Evolutionary conservation across 2,329 filamentous ascomycete genomes (phyloP), one percentile per base, ranked within the genome.

Genomic region (Pseudomassariella vexata): DNA sequence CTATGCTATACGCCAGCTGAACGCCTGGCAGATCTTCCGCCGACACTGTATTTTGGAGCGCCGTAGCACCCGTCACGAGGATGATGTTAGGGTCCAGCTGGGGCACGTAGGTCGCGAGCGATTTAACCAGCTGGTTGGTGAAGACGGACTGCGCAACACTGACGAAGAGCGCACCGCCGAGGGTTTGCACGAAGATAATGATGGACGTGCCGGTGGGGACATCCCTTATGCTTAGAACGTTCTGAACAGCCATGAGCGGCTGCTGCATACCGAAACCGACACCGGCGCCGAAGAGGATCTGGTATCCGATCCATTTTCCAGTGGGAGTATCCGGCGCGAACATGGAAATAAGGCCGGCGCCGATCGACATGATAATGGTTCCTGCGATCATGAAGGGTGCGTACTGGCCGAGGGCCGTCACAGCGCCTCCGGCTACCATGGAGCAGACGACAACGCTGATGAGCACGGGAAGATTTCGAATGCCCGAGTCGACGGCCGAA

Each of bases 91-190:
- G 52, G 18, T 63, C 47, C 2, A 67, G 31, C 0, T 31, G 42
- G 0, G 63, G 64, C 3, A 60, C 51, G 29, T 50, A 42, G n/a
- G 48, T 45, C 3, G 40, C 45, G 5, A 70, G 36, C 24, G 63
- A 54, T 9, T 51, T 40, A 14, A 64, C 45, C 2, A 76, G 57
- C 7, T 56, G 50, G 41, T 70, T 71, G 27, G 59, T 62, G 37
- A 76, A 71, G 11, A 76, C 59, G 34, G 63, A 65, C 39, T 76
- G 62, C 1, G 56, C 70, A 16, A 72, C 59, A 4, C 63, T 63
- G 18, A 77, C 60, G 38, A 75, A 75, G 1, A 76, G 47, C 5
- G 63, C 54, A 5, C 62, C 61, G 17, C 60, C 63, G 0, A 70
- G 46, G 0, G 56, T 58, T 42, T 67, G 63, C 11, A 50, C 49